Evolutionary conservation across 495 filamentous ascomycete species (phyloP).

Genomic region (Penicillium ucsense): DNA sequence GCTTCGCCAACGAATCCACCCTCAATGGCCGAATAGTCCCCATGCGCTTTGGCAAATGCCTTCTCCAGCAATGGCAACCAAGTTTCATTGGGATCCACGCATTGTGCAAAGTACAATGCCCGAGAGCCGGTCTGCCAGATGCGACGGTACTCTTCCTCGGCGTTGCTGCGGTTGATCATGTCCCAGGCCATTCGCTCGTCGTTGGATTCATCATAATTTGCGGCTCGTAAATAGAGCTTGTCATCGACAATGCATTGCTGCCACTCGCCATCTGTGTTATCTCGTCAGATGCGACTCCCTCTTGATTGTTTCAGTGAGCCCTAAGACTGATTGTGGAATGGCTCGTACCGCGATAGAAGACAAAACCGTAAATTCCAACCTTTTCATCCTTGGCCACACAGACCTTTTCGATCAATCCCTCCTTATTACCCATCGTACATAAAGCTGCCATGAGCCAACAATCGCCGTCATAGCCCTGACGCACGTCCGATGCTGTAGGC

Average conservation of each 20-base stretch:
- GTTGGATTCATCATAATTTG: conserved; percentile 67
- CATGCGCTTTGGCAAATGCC: conserved; percentile 92
- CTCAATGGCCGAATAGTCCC: conserved; percentile 74
- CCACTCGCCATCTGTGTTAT: conserved; percentile 71
- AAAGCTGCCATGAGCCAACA: conserved; percentile 90
- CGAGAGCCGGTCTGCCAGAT: conserved; percentile 67
- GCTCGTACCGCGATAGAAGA: conserved; percentile 66
- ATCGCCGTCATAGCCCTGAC: conserved; percentile 72
- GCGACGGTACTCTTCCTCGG: conserved; percentile 69
- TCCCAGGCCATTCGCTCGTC: conserved; percentile 64
- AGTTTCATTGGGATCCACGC: conserved; percentile 77
- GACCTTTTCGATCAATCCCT: conserved; percentile 65
- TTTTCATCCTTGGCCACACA: conserved; percentile 75
- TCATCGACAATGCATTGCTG: conserved; percentile 82
- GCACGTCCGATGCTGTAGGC: conserved; percentile 71
- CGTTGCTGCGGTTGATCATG: conserved; percentile 56
- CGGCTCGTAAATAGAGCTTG: conserved; percentile 70
- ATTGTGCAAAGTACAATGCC: conserved; percentile 80
- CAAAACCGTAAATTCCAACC: conserved; percentile 89
- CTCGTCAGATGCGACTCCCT: neutral
- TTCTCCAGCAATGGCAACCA: conserved; percentile 94
- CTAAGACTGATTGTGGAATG: too few relatives aligned
- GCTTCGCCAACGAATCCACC: conserved; percentile 82
- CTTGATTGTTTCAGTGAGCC: too few relatives aligned
- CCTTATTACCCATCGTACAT: conserved; percentile 73